These are phyloP conservation scores for Phaeophleospora eucalypticola DNA, from an alignment of 2,329 filamentous ascomycete species.

Conservation along the genomic window DNA sequence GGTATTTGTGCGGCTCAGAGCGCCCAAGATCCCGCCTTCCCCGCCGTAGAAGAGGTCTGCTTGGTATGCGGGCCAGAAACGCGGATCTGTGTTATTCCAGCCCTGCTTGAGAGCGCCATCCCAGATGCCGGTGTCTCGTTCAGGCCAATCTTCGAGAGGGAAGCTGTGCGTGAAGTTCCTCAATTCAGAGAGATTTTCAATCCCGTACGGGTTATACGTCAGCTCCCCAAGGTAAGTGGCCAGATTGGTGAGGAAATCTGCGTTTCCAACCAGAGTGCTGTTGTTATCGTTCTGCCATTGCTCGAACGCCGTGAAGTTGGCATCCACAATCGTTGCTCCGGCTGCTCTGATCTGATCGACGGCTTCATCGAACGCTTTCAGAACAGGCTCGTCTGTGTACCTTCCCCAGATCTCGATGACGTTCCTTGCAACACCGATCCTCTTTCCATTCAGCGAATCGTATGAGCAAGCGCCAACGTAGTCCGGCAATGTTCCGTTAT, in stretches of 20 bases:
- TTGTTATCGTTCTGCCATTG: constrained; percentile 40
- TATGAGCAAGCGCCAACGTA: constrained; percentile 56
- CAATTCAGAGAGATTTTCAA: constrained; percentile 51
- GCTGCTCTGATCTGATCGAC: constrained; percentile 15
- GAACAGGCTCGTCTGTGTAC: constrained; percentile 37
- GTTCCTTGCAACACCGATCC: constrained; percentile 62
- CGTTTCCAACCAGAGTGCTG: constrained; percentile 47
- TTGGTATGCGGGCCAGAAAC: constrained; percentile 57
- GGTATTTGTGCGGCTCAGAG: constrained; percentile 53
- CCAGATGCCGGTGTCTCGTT: constrained; percentile 56
- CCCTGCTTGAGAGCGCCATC: constrained; percentile 49
- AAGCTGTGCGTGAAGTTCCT: constrained; percentile 53
- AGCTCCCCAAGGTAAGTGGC: constrained; percentile 55
- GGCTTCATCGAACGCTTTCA: constrained; percentile 37
- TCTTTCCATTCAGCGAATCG: constrained; percentile 48
- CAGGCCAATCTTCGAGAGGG: constrained; percentile 56
- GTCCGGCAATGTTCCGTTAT: constrained; percentile 49
- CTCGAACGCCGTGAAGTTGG: constrained; percentile 28
- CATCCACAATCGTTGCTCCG: constrained; percentile 19
- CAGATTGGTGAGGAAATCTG: constrained; percentile 59
- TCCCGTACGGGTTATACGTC: constrained; percentile 53
- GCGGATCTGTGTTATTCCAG: constrained; percentile 54
- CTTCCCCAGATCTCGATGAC: constrained; percentile 42
- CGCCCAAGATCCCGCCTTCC: constrained; percentile 58
- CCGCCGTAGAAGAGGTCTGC: constrained; percentile 52